Evolutionary conservation across 2,329 filamentous ascomycete species (phyloP).

Genomic region (Xylaria sp.): DNA sequence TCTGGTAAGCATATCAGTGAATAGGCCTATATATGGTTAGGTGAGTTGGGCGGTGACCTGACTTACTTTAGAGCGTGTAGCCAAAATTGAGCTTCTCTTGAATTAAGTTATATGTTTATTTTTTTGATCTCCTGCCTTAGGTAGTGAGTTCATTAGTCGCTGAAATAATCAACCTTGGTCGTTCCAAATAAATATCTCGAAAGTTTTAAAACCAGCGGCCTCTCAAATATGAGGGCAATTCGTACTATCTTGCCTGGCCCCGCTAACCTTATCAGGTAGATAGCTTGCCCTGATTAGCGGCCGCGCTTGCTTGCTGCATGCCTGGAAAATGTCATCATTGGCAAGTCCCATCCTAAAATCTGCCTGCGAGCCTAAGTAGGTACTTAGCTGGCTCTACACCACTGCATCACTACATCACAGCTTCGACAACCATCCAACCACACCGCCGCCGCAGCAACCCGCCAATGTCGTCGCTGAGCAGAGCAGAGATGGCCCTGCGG

Average conservation of each 20-base stretch:
- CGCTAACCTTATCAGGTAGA: background rate
- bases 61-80: no score
- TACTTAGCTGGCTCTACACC: background rate
- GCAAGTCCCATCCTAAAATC: slow-evolving; percentile 5
- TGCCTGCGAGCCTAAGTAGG: background rate
- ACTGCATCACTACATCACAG: slow-evolving; percentile 2
- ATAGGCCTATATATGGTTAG: no score
- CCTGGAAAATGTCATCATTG: slow-evolving; percentile 32
- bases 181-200: no score
- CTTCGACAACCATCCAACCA: background rate
- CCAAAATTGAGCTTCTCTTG: no score
- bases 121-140: no score
- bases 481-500: slow-evolving; percentile 43
- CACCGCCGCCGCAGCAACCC: slow-evolving; percentile 27
- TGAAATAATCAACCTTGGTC: no score
- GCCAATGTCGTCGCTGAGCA: slow-evolving; percentile 47
- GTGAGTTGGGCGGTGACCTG: no score
- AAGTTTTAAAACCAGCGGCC: no score
- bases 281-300: slow-evolving; percentile 4
- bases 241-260: background rate
- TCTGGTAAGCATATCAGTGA: no score
- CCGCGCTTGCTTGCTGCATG: background rate
- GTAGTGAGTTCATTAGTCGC: no score
- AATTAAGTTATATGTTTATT: no score
- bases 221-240: no score